Evolutionary conservation across 2,329 filamentous ascomycete genomes (phyloP).

Genomic region (Pseudogymnoascus sp.): DNA sequence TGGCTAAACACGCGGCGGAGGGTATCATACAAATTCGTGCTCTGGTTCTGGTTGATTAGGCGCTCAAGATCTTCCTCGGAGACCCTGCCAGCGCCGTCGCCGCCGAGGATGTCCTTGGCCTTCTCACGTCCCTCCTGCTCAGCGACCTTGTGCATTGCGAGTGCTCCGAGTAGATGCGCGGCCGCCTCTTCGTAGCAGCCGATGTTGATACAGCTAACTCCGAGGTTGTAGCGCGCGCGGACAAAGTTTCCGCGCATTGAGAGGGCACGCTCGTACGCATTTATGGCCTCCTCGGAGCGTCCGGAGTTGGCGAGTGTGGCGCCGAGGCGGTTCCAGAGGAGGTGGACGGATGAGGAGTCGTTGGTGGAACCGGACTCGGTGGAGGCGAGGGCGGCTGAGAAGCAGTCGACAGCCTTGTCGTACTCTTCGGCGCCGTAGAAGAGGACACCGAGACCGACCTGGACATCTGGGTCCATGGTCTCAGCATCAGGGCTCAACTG

Average conservation of each 20-base stretch:
- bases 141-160: slow-evolving; percentile 92
- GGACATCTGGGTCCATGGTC: slow-evolving; percentile 97
- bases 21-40: slow-evolving; percentile 94
- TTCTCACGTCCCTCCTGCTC: slow-evolving; percentile 78
- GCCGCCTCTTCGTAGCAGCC: slow-evolving; percentile 91
- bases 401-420: slow-evolving; percentile 97
- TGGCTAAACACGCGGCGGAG: slow-evolving; percentile 89
- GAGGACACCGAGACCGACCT: slow-evolving; percentile 90
- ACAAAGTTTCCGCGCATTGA: slow-evolving; percentile 93
- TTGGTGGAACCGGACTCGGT: slow-evolving; percentile 80
- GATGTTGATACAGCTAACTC: slow-evolving; percentile 95
- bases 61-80: slow-evolving; percentile 71
- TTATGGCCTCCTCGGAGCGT: slow-evolving; percentile 89
- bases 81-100: slow-evolving; percentile 40
- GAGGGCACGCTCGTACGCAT: slow-evolving; percentile 89
- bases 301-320: slow-evolving; percentile 94
- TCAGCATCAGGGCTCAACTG: slow-evolving; percentile 86
- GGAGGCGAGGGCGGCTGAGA: slow-evolving; percentile 80
- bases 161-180: slow-evolving; percentile 80
- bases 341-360: slow-evolving; percentile 76
- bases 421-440: slow-evolving; percentile 98
- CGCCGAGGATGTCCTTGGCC: slow-evolving; percentile 68
- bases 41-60: slow-evolving; percentile 91
- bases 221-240: slow-evolving; percentile 90
- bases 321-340: slow-evolving; percentile 95